Conservation (phyloP, 2,329 filamentous ascomycete genomes). For the Ustilaginoidea virens region DNA sequence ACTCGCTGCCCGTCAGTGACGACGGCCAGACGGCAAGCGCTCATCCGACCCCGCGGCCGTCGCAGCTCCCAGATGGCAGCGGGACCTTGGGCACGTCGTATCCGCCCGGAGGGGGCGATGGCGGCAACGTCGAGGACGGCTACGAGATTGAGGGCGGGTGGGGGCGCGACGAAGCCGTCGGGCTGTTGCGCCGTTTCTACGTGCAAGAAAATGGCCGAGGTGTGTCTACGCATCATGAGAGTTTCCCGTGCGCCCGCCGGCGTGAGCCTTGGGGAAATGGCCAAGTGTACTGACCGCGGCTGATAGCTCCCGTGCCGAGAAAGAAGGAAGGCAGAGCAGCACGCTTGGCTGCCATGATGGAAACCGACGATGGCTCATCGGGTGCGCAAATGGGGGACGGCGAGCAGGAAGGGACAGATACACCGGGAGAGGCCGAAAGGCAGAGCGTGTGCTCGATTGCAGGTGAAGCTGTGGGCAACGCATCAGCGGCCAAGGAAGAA, state of each 20-base stretch:
- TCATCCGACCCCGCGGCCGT: slow-evolving; percentile 19
- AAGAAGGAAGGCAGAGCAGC: slow-evolving; percentile 42
- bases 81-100: slow-evolving; percentile 21
- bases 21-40: slow-evolving; percentile 24
- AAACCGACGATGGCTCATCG: slow-evolving; percentile 16
- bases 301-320: slow-evolving; percentile 32
- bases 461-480: no score
- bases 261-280: neutral
- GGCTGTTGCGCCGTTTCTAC: slow-evolving; percentile 84
- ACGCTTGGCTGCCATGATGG: slow-evolving; percentile 35
- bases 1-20: slow-evolving; percentile 27
- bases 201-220: slow-evolving; percentile 94
- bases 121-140: slow-evolving; percentile 57
- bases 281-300: slow-evolving; percentile 7
- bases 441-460: slow-evolving; percentile 1
- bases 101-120: slow-evolving; percentile 30
- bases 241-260: neutral
- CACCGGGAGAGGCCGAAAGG: neutral
- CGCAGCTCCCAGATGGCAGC: slow-evolving; percentile 21
- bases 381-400: neutral
- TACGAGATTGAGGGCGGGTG: slow-evolving; percentile 78
- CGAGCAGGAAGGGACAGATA: neutral
- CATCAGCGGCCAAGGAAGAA: neutral
- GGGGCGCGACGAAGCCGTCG: slow-evolving; percentile 84
- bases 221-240: slow-evolving; percentile 20